Evolutionary conservation across 139 green algal genomes (phyloP), one percentile per base, ranked within the genome.

Genomic region (Trebouxia sp.): DNA sequence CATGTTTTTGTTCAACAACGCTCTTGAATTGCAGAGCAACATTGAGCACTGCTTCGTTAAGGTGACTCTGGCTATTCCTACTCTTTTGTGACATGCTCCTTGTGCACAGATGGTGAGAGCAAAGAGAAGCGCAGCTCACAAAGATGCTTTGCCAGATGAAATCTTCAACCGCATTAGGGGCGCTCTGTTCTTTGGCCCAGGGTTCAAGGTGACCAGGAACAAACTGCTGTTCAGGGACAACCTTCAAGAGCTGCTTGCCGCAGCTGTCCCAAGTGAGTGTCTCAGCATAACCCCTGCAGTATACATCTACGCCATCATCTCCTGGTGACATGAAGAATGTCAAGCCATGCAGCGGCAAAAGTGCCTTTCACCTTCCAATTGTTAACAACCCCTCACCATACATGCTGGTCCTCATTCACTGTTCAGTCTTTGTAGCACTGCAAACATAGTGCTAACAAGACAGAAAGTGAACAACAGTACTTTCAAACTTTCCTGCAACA

Each of bases 191-290:
- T 92, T 96, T 53, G 92, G 92, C 14, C 91, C 92, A 0, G 78
- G 77, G 30, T 96, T 93, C 83, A 80, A 81, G 17, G 92, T 96
- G 28, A 96, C 92, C 5, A 88, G 92, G 82, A 96, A 96, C 90
- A 96, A 85, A 83, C 84, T 90, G 8, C 79, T 75, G 67, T 92
- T 92, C 65, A 72, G 92, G 0, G 92, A 96, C 87, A 90, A 93
- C 82, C 80, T 96, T 69, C 51, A 55, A 3, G 79, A 90, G 70
- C 83, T 94, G 65, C 87, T 96, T 62, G 85, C 82, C 20, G 50
- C 51, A 6, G 89, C 89, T 12, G 86, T 83, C 12, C 84, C 90
- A 2, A 76, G 80, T 39, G 51, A 76, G 3, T 65, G 4, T n/a
- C n/a, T n/a, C n/a, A n/a, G n/a, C 3, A 65, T 32, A 26, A 65